These are phyloP conservation scores for Daldinia eschscholtzii DNA, from an alignment of 2,329 filamentous ascomycete species.

Conservation along the genomic window DNA sequence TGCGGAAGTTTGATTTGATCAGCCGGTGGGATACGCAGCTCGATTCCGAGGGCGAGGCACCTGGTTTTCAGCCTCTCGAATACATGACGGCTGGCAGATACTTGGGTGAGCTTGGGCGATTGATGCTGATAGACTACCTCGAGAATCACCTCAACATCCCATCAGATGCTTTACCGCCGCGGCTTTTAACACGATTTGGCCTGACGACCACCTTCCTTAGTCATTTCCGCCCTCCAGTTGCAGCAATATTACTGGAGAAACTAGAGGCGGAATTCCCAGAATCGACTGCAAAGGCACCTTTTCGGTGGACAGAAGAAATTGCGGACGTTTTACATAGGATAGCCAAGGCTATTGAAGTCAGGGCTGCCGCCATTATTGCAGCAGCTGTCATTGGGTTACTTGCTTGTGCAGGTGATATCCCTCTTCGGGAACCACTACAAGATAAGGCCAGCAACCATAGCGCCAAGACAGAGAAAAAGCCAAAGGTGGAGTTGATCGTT, in stretches of 20 bases:
- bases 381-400: constrained; percentile 79
- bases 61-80: constrained; percentile 85
- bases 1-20: constrained; percentile 72
- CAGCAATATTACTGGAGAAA: constrained; percentile 59
- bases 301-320: constrained; percentile 72
- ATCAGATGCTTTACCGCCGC: constrained; percentile 64
- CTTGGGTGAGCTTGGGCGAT: constrained; percentile 79
- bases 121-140: constrained; percentile 77
- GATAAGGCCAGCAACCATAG: constrained; percentile 22
- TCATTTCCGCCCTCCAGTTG: constrained; percentile 70
- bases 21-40: constrained; percentile 78
- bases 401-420: constrained; percentile 75
- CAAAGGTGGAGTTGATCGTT: constrained; percentile 72
- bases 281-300: constrained; percentile 59
- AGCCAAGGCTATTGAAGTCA: constrained; percentile 75
- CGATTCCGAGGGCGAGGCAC: constrained; percentile 74
- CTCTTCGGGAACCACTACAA: constrained; percentile 45
- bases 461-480: constrained; percentile 19
- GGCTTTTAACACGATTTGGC: constrained; percentile 69
- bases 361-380: constrained; percentile 80
- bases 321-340: constrained; percentile 74
- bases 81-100: constrained; percentile 87
- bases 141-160: constrained; percentile 58
- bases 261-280: constrained; percentile 67
- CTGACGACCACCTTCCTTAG: constrained; percentile 81